These are phyloP conservation scores for Fonsecaea multimorphosa DNA, from an alignment of 2,329 filamentous ascomycete genomes.

Conservation along the genomic window DNA sequence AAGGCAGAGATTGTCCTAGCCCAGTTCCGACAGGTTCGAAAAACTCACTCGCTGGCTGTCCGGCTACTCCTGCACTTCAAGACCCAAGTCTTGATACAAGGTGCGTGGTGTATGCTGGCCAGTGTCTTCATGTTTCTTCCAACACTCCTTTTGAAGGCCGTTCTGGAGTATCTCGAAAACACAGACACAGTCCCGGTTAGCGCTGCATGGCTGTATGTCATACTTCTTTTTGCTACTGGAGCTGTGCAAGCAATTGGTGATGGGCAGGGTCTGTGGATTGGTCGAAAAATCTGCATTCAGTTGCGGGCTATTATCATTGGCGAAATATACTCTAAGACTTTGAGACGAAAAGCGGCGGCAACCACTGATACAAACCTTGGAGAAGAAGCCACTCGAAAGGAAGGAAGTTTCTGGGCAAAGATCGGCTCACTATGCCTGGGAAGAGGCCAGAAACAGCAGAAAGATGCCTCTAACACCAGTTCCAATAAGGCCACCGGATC, in stretches of 20 bases:
- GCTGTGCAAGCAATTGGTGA: conserved; percentile 81
- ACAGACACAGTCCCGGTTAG: conserved; percentile 77
- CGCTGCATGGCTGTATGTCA: conserved; percentile 94
- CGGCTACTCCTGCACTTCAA: conserved; percentile 88
- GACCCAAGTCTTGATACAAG: conserved; percentile 75
- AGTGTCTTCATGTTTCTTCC: conserved; percentile 89
- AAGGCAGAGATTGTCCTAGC: conserved; percentile 81
- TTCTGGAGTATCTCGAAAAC: conserved; percentile 91
- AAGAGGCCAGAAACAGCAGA: conserved; percentile 43
- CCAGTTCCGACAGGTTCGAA: conserved; percentile 84
- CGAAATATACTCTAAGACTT: conserved; percentile 94
- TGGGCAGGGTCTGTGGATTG: conserved; percentile 88
- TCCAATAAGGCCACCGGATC: conserved; percentile 59
- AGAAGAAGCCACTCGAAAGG: conserved; percentile 49
- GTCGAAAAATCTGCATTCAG: conserved; percentile 90
- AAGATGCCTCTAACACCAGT: conserved; percentile 28
- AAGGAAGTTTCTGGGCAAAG: conserved; percentile 51
- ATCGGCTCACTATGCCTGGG: conserved; percentile 64
- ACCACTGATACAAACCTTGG: conserved; percentile 76
- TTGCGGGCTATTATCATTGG: conserved; percentile 94
- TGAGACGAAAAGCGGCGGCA: conserved; percentile 86
- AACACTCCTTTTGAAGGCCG: conserved; percentile 86
- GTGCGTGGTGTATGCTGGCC: conserved; percentile 76
- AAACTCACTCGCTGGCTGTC: conserved; percentile 76
- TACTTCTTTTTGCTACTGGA: conserved; percentile 83